Percentiles rank a stretch among this genome's conserved stretches.
phyloP scores from a whole-genome alignment of 2,329 filamentous ascomycete genomes.

The Apiospora kogelbergensis region DNA sequence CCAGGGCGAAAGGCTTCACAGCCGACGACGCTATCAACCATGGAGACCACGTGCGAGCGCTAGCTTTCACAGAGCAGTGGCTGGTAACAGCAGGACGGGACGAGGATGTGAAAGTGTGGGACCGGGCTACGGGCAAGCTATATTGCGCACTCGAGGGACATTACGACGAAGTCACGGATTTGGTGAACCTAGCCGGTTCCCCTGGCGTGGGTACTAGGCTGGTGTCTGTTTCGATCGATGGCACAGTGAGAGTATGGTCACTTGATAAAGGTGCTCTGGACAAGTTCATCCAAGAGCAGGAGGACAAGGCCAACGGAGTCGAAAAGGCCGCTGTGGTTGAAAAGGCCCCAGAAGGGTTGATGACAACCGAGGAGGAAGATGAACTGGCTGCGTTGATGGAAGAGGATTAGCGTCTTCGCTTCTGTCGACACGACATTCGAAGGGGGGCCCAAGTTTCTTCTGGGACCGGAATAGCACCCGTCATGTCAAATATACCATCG shows the following conservation, averaged over 20 bases:
- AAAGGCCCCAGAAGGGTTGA: slow-evolving; percentile 48
- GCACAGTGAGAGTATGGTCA: slow-evolving; percentile 83
- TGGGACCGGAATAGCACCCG: not conserved
- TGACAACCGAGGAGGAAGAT: slow-evolving; percentile 89
- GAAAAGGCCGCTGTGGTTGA: slow-evolving; percentile 47
- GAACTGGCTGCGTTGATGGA: slow-evolving; percentile 92
- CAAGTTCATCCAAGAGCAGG: slow-evolving; percentile 45
- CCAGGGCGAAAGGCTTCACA: slow-evolving; percentile 66
- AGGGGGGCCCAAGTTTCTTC: not conserved
- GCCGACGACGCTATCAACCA: slow-evolving; percentile 73
- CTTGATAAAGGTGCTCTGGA: slow-evolving; percentile 62
- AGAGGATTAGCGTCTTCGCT: slow-evolving; percentile 51
- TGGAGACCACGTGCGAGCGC: slow-evolving; percentile 85
- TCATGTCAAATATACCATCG: not conserved
- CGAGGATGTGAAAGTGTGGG: slow-evolving; percentile 91
- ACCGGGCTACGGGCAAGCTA: slow-evolving; percentile 69
- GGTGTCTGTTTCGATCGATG: slow-evolving; percentile 86
- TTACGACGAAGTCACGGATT: slow-evolving; percentile 87
- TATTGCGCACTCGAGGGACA: slow-evolving; percentile 78
- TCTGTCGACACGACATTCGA: not conserved
- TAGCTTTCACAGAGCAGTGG: slow-evolving; percentile 74
- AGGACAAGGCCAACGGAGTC: slow-evolving; percentile 50
- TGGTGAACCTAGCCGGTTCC: slow-evolving; percentile 59
- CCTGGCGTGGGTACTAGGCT: slow-evolving; percentile 48
- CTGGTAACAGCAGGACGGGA: slow-evolving; percentile 86